Evolutionary conservation across 164 flowering plant genomes (phyloP), one percentile per base, ranked within the genome.

Genomic region (Stephania japonica): DNA sequence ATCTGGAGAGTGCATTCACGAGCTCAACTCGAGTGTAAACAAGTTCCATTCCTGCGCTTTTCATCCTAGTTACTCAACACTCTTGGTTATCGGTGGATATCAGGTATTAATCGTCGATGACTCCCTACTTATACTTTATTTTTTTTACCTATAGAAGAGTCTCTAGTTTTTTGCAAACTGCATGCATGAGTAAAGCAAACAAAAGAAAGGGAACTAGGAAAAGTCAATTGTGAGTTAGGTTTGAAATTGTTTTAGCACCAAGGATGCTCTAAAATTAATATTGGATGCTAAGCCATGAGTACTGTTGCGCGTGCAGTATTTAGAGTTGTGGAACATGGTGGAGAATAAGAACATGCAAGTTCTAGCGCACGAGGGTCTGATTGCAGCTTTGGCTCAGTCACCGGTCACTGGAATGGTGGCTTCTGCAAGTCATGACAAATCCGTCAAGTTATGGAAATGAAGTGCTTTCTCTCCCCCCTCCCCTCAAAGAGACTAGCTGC

Each of bases 271-370:
- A 32, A 32, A 32, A n/a, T n/a, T n/a, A n/a, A n/a, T 4, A 56
- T 62, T 19, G n/a, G 19, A 16, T 18, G 64, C 25, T 59, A 18
- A 59, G n/a, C 21, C 23, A 32, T 32, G 38, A 32, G 21, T 21
- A 59, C 21, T 47, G 53, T 72, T 42, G 21, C 12, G 5, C 19
- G 14, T 80, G 88, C 86, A 95, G 99, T 82, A 94, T 19, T 63
- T 95, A 86, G 98, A 93, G 87, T 77, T 93, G 77, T 93, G 99
- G 99, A 93, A 95, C 87, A 86, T 90, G 84, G 87, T 86, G 13
- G 96, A 91, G 84, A 91, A 91, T 73, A 89, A 86, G 80, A 88
- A 88, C 76, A 88, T 90, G 97, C 87, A 94, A 2, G 83, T 95
- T 69, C 69, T 83, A 1, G 98, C 93, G 10, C 98, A 93, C 42